A percentile compares a stretch with the other conserved stretches of the same genome.
Conservation (phyloP, 2,329 filamentous ascomycete species). For the Herpomyces periplanetae region DNA sequence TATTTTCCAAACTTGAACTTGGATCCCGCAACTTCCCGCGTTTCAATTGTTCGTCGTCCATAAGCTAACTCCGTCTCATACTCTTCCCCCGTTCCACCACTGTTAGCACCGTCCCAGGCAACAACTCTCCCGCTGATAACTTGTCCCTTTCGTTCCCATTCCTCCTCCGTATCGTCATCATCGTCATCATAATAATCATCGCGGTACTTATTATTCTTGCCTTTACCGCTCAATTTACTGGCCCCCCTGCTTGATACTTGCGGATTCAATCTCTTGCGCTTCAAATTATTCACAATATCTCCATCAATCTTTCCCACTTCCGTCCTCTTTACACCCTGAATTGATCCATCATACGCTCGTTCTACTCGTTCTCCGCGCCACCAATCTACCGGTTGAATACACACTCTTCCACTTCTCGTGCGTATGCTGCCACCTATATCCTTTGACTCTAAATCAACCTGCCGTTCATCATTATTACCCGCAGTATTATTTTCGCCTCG, state of each 20-base stretch:
- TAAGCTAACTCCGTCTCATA: conserved; percentile 16
- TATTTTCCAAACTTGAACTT: conserved; percentile 68
- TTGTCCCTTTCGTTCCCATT: conserved; percentile 29
- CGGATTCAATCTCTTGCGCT: too few species aligned
- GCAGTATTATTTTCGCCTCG: too few species aligned
- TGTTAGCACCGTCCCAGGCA: conserved; percentile 19
- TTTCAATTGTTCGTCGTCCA: conserved; percentile 15
- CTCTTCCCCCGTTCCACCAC: conserved; percentile 15
- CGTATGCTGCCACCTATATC: conserved; percentile 16
- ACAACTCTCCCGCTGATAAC: conserved; percentile 20
- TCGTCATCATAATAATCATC: conserved; percentile 10
- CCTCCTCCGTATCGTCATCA: conserved; percentile 17
- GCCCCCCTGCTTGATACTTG: too few species aligned
- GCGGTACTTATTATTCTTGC: conserved; percentile 6
- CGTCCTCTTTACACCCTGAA: conserved; percentile 10
- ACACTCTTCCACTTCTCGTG: conserved; percentile 35
- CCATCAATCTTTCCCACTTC: too few species aligned
- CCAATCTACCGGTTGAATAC: conserved; percentile 35
- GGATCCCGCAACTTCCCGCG: conserved; percentile 17
- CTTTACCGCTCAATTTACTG: too few species aligned
- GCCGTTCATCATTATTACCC: too few species aligned
- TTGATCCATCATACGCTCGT: conserved; percentile 19
- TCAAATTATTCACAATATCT: too few species aligned
- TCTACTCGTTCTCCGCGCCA: conserved; percentile 55
- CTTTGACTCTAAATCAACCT: too few species aligned